phyloP scores from a whole-genome alignment of 495 filamentous ascomycete genomes.

The Evansstolkia leycettana region DNA sequence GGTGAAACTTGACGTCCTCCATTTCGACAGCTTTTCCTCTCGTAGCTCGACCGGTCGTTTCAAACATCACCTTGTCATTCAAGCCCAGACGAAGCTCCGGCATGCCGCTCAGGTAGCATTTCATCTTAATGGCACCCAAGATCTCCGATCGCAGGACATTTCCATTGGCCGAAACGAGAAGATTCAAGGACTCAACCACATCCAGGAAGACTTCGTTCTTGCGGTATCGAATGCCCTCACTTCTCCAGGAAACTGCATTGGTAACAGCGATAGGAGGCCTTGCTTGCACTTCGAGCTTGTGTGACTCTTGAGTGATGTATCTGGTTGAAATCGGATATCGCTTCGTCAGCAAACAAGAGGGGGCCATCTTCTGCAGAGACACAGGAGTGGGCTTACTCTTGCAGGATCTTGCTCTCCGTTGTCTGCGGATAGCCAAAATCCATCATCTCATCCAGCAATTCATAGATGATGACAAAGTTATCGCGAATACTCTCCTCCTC shows the following conservation, averaged over 20 bases:
- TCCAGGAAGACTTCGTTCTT: conserved; percentile 99
- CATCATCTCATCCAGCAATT: conserved; percentile 99
- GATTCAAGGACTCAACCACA: conserved; percentile 93
- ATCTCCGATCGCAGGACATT: conserved; percentile 97
- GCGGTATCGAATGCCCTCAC: conserved; percentile 94
- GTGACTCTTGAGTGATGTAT: conserved; percentile 98
- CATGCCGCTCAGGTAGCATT: conserved; percentile 98
- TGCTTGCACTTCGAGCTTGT: conserved; percentile 95
- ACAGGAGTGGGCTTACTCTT: conserved; percentile 55
- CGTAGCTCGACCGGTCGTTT: conserved; percentile 89
- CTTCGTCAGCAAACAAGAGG: too few species aligned
- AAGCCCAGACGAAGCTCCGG: conserved; percentile 88
- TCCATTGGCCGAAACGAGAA: conserved; percentile 86
- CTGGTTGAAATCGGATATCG: too few species aligned
- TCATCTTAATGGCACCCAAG: conserved; percentile 96
- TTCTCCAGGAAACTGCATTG: conserved; percentile 96
- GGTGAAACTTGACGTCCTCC: conserved; percentile 99
- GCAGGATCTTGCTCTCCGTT: conserved; percentile 96
- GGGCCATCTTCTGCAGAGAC: too few species aligned
- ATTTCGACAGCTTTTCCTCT: conserved; percentile 97
- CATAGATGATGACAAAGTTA: conserved; percentile 99
- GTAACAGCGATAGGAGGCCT: conserved; percentile 99
- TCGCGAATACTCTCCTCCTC: conserved; percentile 99
- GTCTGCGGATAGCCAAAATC: conserved; percentile 99
- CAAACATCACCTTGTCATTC: conserved; percentile 99